A percentile compares a stretch with the other conserved stretches of the same genome.
These are phyloP conservation scores for Agaricus bisporus DNA, from an alignment of 768 basidiomycete genomes.

Conservation along the genomic window DNA sequence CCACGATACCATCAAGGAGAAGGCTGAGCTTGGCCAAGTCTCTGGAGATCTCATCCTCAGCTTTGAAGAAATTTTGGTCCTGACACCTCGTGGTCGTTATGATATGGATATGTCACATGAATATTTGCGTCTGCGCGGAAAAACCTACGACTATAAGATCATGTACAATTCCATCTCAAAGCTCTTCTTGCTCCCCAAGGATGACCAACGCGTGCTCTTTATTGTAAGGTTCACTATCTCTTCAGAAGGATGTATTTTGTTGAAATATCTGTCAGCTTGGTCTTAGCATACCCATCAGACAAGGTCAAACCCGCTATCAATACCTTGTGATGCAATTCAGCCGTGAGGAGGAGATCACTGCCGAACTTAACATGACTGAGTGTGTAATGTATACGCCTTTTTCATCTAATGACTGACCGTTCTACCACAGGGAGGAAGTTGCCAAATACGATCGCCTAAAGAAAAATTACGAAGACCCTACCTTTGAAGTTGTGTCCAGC, in stretches of 20 bases:
- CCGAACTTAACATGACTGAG: conserved; percentile 91
- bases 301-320: conserved; percentile 97
- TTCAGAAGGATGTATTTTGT: no score
- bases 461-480: conserved; percentile 92
- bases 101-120: conserved; percentile 98
- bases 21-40: conserved; percentile 89
- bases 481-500: conserved; percentile 90
- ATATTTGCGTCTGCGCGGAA: conserved; percentile 92
- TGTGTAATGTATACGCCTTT: conserved; percentile 31
- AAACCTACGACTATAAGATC: conserved; percentile 99
- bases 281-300: conserved; percentile 88
- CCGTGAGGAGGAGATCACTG: conserved; percentile 95
- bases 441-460: conserved; percentile 78
- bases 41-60: conserved; percentile 88
- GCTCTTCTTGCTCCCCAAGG: conserved; percentile 92
- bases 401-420: not conserved
- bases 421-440: conserved; percentile 57
- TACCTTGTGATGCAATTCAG: conserved; percentile 98
- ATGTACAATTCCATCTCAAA: conserved; percentile 81
- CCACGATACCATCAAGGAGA: conserved; percentile 94
- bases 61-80: conserved; percentile 91
- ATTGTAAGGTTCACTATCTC: conserved; percentile 54
- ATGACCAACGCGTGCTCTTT: conserved; percentile 92
- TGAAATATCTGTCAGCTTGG: conserved; percentile 52
- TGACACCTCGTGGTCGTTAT: conserved; percentile 94